Evolutionary conservation across 805 yeast genomes (phyloP).

Genomic region (Sugiyamaella boreocaroliniensis): DNA sequence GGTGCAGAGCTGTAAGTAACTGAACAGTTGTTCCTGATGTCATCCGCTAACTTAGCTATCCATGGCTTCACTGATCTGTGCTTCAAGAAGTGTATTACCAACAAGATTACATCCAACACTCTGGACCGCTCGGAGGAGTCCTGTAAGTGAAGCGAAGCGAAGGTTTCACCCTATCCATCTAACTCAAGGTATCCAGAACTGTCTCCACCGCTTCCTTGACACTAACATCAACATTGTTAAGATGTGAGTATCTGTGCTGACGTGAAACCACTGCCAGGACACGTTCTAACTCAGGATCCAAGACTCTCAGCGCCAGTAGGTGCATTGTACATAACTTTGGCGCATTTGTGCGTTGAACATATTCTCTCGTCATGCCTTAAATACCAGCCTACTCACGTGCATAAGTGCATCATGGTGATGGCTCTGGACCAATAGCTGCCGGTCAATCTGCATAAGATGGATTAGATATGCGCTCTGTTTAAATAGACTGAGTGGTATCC

Average conservation of each 20-base stretch:
- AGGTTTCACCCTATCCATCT: background rate
- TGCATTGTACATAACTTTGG: background rate
- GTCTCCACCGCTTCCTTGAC: slow-evolving; percentile 81
- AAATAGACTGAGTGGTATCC: no score
- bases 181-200: slow-evolving; percentile 45
- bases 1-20: slow-evolving; percentile 53
- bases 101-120: slow-evolving; percentile 32
- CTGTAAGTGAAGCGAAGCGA: slow-evolving; percentile 36
- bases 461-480: no score
- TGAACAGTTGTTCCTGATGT: background rate
- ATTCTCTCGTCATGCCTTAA: background rate
- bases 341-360: background rate
- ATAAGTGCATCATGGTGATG: no score
- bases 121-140: slow-evolving; percentile 55
- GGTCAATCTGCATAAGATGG: no score
- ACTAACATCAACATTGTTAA: slow-evolving; percentile 81
- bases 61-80: slow-evolving; percentile 87
- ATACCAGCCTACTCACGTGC: no score
- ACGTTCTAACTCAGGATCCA: slow-evolving; percentile 12
- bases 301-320: slow-evolving; percentile 15
- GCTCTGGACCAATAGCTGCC: no score
- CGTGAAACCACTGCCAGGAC: background rate
- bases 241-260: slow-evolving; percentile 25
- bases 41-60: slow-evolving; percentile 39
- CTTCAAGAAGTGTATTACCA: slow-evolving; percentile 73